phyloP scores from a whole-genome alignment of 2,329 filamentous ascomycete genomes.

The Cytospora paraplurivora region DNA sequence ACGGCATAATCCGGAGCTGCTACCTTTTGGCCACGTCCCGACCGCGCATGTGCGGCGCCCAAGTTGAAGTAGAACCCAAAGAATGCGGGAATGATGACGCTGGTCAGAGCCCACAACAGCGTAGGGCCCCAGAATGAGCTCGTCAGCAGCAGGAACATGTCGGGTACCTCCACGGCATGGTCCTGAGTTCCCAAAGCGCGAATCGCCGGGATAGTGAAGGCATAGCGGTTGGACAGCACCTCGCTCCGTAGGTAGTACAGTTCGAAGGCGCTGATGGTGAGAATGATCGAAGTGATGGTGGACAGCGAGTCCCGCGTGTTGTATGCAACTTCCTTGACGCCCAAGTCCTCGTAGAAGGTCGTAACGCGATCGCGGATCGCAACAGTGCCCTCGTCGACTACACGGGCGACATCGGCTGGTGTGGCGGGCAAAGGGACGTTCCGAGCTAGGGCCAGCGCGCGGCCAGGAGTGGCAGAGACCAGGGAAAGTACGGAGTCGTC shows the following conservation, averaged over 20 bases:
- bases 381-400: conserved; percentile 71
- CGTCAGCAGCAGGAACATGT: conserved; percentile 78
- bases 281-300: conserved; percentile 71
- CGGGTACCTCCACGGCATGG: conserved; percentile 69
- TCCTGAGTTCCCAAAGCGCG: conserved; percentile 56
- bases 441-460: conserved; percentile 55
- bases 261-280: conserved; percentile 69
- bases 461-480: conserved; percentile 52
- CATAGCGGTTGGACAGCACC: conserved; percentile 70
- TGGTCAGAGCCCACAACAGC: conserved; percentile 74
- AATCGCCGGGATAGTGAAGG: conserved; percentile 71
- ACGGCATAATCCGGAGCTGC: conserved; percentile 59
- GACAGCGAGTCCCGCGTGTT: conserved; percentile 70
- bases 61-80: conserved; percentile 92
- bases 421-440: conserved; percentile 78
- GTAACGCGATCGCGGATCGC: conserved; percentile 67
- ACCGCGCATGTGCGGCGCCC: conserved; percentile 53
- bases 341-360: conserved; percentile 65
- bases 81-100: conserved; percentile 67
- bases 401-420: conserved; percentile 74
- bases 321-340: conserved; percentile 66
- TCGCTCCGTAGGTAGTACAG: conserved; percentile 68
- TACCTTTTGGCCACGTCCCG: conserved; percentile 46
- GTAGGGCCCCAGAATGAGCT: conserved; percentile 82
- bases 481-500: conserved; percentile 47